Percentiles rank a stretch among this genome's conserved stretches.
Conservation (phyloP, 768 basidiomycete species). For the Russula vinacea region DNA sequence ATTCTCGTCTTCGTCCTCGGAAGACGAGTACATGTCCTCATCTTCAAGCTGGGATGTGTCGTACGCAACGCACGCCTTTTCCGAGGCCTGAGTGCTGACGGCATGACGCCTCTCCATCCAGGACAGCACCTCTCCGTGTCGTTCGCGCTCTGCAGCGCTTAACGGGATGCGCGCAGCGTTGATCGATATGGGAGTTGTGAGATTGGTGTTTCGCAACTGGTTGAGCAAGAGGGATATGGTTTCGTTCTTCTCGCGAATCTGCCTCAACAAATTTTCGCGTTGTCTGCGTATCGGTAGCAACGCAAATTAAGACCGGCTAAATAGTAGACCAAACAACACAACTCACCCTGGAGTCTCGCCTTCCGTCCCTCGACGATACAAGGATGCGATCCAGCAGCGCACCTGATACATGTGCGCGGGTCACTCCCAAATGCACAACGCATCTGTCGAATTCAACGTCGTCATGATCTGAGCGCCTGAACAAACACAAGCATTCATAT, state of each 20-base stretch:
- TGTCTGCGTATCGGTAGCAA: constrained; percentile 25
- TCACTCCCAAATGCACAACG: constrained; percentile 27
- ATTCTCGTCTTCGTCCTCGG: constrained; percentile 30
- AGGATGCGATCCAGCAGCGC: constrained; percentile 33
- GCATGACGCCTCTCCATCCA: constrained; percentile 36
- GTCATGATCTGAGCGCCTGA: neutral
- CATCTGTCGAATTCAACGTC: constrained; percentile 2
- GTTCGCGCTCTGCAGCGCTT: constrained; percentile 31
- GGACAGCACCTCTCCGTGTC: constrained; percentile 34
- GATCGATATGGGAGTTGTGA: constrained; percentile 36
- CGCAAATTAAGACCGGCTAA: neutral
- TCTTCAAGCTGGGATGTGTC: constrained; percentile 37
- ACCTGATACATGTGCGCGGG: constrained; percentile 22
- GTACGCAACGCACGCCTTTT: constrained; percentile 32
- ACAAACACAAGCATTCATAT: neutral
- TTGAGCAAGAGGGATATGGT: constrained; percentile 33
- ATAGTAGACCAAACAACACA: neutral
- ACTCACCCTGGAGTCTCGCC: constrained; percentile 37
- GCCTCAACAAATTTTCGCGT: constrained; percentile 36
- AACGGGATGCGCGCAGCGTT: constrained; percentile 33
- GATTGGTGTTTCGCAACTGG: constrained; percentile 32
- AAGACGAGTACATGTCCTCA: constrained; percentile 32
- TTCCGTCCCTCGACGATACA: constrained; percentile 37
- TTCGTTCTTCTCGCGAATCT: constrained; percentile 37
- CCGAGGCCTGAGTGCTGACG: constrained; percentile 25